Percentiles rank a stretch among this genome's conserved stretches.
These are phyloP conservation scores for Ambrosia trifida DNA, from an alignment of 129 eudicot species.

Conservation along the genomic window DNA sequence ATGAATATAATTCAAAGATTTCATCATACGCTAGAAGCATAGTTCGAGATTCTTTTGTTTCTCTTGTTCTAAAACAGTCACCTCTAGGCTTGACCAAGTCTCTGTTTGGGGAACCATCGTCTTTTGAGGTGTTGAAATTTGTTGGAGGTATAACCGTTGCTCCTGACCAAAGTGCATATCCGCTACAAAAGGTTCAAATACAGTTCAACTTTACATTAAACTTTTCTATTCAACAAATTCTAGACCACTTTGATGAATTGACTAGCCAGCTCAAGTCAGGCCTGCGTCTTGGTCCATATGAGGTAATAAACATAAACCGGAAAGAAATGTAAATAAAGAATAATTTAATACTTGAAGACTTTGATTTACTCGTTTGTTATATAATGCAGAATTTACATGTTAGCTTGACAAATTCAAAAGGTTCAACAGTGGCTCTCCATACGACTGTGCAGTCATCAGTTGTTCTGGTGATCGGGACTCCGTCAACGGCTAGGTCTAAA, in stretches of 20 bases:
- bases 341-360: neutral
- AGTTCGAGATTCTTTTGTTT: slow-evolving; percentile 55
- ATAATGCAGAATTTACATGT: slow-evolving; percentile 83
- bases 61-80: slow-evolving; percentile 51
- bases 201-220: slow-evolving; percentile 84
- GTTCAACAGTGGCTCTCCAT: slow-evolving; percentile 82
- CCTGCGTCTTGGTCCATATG: slow-evolving; percentile 65
- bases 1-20: slow-evolving; percentile 46
- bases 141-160: slow-evolving; percentile 80
- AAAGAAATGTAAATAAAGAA: neutral
- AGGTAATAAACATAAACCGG: slow-evolving; percentile 45
- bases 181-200: slow-evolving; percentile 76
- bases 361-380: slow-evolving; percentile 4
- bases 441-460: slow-evolving; percentile 76
- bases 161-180: slow-evolving; percentile 79
- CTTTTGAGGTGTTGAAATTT: slow-evolving; percentile 89
- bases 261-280: slow-evolving; percentile 78
- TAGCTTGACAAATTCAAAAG: slow-evolving; percentile 68
- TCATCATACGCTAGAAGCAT: slow-evolving; percentile 60
- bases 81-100: slow-evolving; percentile 59
- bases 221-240: slow-evolving; percentile 70
- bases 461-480: slow-evolving; percentile 71
- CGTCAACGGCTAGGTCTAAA: slow-evolving; percentile 68
- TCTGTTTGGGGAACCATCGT: slow-evolving; percentile 77
- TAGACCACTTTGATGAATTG: slow-evolving; percentile 64